Evolutionary conservation across 441 rosid genomes (phyloP), one percentile per base, ranked within the genome.

Genomic region (Flueggea neowawraea): DNA sequence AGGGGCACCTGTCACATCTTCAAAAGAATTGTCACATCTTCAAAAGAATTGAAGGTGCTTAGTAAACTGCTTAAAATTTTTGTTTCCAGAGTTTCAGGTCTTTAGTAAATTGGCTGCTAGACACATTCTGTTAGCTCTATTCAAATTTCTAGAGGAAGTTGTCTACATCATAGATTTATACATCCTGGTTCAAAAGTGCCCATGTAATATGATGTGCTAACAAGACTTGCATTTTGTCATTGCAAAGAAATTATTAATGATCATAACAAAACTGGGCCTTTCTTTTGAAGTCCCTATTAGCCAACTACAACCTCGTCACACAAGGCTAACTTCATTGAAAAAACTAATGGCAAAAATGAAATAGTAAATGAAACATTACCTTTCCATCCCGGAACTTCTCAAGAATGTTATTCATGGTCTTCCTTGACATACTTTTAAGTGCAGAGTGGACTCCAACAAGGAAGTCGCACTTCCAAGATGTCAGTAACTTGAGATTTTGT

Each of bases 361-460:
- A 22, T 2, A 60, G 16, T 57, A 22, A 12, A 15, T 7, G 53
- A 69, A 63, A 55, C 36, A 70, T 78, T 79, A 91, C 99, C 96
- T 84, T 83, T 79, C 94, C 89, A 47, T 84, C 84, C 51, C 70
- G 80, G 69, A 95, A 95, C 76, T 87, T 86, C 69, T 89, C 85
- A 59, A 91, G 92, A 75, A 86, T 89, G 64, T 31, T 52, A 31
- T 86, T 83, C 87, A 84, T 86, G 71, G 66, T 75, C 76, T 74
- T 89, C 61, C 97, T 76, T 55, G 97, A 86, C 91, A 91, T 84
- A 75, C 75, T 82, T 76, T 78, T 94, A 77, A 76, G 75, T 73
- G 92, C 96, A 69, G 96, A 85, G 73, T 85, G 91, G 48, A 87
- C 89, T 52, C 99, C 99, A 72, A 91, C 89, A 61, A 95, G 99